Base-by-base conservation (phyloP, 2,329 filamentous ascomycete genomes). In the Periconia sp. region DNA sequence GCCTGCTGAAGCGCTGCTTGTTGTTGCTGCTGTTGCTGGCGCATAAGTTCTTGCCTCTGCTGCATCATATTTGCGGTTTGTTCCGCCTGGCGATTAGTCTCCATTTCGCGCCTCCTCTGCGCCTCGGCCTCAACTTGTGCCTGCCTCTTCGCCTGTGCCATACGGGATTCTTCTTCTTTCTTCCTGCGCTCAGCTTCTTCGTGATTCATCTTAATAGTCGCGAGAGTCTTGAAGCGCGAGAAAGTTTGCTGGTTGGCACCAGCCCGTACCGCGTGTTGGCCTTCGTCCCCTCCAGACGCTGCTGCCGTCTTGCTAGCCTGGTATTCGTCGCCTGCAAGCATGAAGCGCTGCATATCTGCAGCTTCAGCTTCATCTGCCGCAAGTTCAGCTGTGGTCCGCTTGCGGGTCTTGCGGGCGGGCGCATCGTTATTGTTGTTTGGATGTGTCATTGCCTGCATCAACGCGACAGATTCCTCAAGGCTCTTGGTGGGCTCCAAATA, bases 341-440 rank as follows among this genome's bases (percentile, higher is more conserved):
- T 94, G 56, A 90, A 95, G 33, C 90, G 83, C 70, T 99, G 92
- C 52, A 90, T 85, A 46, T 91, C 89, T 16, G 92, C 92, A 1
- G 91, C 90, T 46, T 90, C 80, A 1, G 94, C 92, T 72, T 99
- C 92, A 63, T 99, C 94, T 6, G 92, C 92, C 7, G 90, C 94
- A 75, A 97, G 84, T 66, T 99, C 92, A 7, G 94, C 94, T 13
- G 95, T 86, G 0, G 94, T 99, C 50, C 92, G 85, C 78, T 99
- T 97, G 43, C 94, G 81, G 6, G 86, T 86, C 77, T 96, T 96
- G 3, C 91, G 91, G 47, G 87, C 82, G 1, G 94, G 92, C 8
- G 90, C 86, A 30, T 83, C 77, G 36, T 87, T 82, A 21, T 83
- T 81, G 67, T 96, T 89, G 42, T 90, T 83, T 5, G 91, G 87